Evolutionary conservation across 2,329 filamentous ascomycete species (phyloP), one percentile per base, ranked within the genome.

Genomic region (Penicillium sumatraense): DNA sequence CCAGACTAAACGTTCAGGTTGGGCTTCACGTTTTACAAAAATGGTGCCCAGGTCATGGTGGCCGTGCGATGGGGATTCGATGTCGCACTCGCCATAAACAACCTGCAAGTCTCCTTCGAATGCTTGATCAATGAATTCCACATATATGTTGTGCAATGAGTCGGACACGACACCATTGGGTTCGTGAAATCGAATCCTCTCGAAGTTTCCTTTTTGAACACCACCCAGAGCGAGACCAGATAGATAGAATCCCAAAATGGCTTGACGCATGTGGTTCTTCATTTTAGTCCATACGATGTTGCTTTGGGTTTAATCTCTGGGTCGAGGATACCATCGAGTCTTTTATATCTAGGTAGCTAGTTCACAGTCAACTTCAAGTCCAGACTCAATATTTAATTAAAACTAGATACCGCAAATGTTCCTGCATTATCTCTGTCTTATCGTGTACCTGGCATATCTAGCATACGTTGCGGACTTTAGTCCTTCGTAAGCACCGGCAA

Each of bases 61-160:
- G 23, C 66, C 67, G n/a, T 78, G 62, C 4, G 65, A 55, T 8
- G 66, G 55, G 8, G 65, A 55, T 18, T 59, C 44, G 57, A 78
- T 73, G 41, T 73, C 65, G 57, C 80, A 82, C 40, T 72, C 63
- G 1, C 79, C 81, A 58, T 81, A 79, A 6, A 80, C 72, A 21
- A 81, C 59, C 2, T 71, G 70, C 8, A 81, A 53, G 14, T 78
- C 67, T 6, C 79, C 80, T 52, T 80, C 75, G 26, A 79, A 75
- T 18, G 69, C 67, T 16, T 71, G 66, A 35, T 71, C 70, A 13
- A 41, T 23, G 14, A 78, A 81, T 5, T 67, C 71, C 18, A 83
- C 67, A 40, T 81, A 75, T 26, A 83, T 70, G 60, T 83, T 83
- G 61, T 83, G 79, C 56, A 83, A 61, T 0, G 75, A 78, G 54